A percentile compares a stretch with the other conserved stretches of the same genome.
phyloP scores from a whole-genome alignment of 352 stramenopile genomes.

The Phytophthora cactorum region DNA sequence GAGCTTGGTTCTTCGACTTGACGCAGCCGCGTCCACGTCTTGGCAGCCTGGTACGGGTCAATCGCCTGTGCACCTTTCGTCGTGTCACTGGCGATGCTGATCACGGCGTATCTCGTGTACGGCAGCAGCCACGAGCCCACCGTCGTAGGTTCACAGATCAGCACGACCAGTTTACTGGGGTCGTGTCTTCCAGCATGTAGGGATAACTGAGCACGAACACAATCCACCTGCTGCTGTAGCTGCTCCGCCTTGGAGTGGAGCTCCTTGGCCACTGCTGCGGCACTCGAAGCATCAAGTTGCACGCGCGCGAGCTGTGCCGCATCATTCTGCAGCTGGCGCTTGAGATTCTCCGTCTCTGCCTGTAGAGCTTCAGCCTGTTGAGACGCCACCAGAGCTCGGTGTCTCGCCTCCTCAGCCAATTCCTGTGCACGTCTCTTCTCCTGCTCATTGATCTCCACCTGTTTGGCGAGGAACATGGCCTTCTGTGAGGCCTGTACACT shows the following conservation, averaged over 20 bases:
- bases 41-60: constrained; percentile 73
- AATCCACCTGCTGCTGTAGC: constrained; percentile 80
- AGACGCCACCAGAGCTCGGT: constrained; percentile 61
- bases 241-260: constrained; percentile 72
- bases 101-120: constrained; percentile 86
- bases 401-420: constrained; percentile 67
- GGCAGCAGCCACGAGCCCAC: constrained; percentile 85
- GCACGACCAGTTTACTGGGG: constrained; percentile 78
- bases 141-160: constrained; percentile 81
- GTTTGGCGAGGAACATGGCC: constrained; percentile 68
- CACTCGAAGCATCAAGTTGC: constrained; percentile 72
- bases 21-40: constrained; percentile 79
- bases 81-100: constrained; percentile 74
- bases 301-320: constrained; percentile 73
- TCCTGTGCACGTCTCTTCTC: constrained; percentile 79
- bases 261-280: constrained; percentile 69
- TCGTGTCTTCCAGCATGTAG: constrained; percentile 80
- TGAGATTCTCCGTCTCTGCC: constrained; percentile 76
- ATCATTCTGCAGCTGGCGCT: constrained; percentile 75
- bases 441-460: constrained; percentile 87
- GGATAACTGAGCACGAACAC: constrained; percentile 76
- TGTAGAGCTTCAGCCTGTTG: constrained; percentile 78
- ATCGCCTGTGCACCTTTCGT: constrained; percentile 44
- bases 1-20: constrained; percentile 74
- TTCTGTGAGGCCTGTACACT: constrained; percentile 74